Evolutionary conservation across 768 basidiomycete species (phyloP), one percentile per base, ranked within the genome.

Genomic region (Roridomyces roridus): DNA sequence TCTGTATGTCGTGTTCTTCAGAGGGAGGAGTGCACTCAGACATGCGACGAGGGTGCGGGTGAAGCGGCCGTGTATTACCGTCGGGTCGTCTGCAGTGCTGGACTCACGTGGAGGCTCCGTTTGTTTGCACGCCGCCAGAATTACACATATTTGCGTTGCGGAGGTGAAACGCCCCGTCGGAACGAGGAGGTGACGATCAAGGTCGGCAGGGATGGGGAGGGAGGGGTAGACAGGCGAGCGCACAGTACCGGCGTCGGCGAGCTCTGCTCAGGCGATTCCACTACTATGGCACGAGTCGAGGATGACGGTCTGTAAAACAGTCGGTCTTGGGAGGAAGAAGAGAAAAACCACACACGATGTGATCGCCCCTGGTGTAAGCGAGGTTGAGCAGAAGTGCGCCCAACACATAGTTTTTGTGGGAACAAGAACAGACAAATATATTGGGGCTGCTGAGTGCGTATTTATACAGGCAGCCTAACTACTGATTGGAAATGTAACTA

Each of bases 271-370:
- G 4, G 23, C 52, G 14, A 54, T 39, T 9, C 52, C 52, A 15
- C 52, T 44, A 0, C 44, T 28, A 18, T 54, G 17, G 45, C 52
- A 54, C 8, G 45, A 46, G 37, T 54, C 52, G 21, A 46, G 43
- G 17, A 54, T 41, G 4, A 31, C 36, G 25, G 52, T 54, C 52
- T 54, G n/a, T 11, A 28, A 23, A 12, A 28, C 9, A 44, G n/a
- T 44, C 17, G 17, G 6, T 4, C 17, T 6, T 21, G 20, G 6
- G 11, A 15, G 24, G 2, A 40, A 5, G 15, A 21, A 2, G 20
- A 15, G 2, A 28, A 14, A 2, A 3, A 4, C n/a, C 8, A 44
- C 52, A 21, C 10, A 54, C 52, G 29, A 54, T 18, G 25, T 57
- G 50, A 18, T 41, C 36, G 18, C 55, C 55, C 43, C 51, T 57